Conservation (phyloP, 1,139 yeast species). For the Magnusiomyces tetraspermus region DNA sequence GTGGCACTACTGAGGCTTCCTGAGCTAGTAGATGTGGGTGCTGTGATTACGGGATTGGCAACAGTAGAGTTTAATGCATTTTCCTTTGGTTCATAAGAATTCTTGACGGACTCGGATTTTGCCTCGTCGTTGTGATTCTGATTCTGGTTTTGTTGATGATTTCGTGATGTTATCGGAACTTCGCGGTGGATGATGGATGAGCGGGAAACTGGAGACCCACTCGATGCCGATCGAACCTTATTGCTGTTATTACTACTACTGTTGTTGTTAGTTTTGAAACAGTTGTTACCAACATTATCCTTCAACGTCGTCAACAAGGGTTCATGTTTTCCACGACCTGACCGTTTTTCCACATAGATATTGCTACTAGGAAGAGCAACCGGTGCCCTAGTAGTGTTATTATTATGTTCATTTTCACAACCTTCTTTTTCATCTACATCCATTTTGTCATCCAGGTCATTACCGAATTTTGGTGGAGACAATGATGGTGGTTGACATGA, state of each 20-base stretch:
- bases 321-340: no score
- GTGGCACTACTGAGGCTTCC: conserved; percentile 1
- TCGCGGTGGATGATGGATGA: conserved; percentile 2
- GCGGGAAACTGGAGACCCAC: conserved; percentile 5
- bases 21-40: conserved; percentile 4
- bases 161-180: background rate
- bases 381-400: background rate
- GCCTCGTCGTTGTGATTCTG: no score
- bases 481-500: background rate
- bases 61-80: background rate
- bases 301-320: no score
- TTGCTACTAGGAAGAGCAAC: background rate
- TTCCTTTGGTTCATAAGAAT: no score
- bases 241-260: no score
- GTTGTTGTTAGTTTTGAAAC: no score
- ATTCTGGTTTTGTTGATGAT: no score
- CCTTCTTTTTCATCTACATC: no score
- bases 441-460: background rate
- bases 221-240: conserved; percentile 6
- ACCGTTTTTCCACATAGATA: background rate
- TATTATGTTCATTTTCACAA: background rate
- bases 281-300: no score
- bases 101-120: no score
- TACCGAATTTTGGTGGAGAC: no score
- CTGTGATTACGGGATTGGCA: background rate